Conservation (phyloP, 2,329 filamentous ascomycete genomes). For the Emmonsiellopsis sp. region DNA sequence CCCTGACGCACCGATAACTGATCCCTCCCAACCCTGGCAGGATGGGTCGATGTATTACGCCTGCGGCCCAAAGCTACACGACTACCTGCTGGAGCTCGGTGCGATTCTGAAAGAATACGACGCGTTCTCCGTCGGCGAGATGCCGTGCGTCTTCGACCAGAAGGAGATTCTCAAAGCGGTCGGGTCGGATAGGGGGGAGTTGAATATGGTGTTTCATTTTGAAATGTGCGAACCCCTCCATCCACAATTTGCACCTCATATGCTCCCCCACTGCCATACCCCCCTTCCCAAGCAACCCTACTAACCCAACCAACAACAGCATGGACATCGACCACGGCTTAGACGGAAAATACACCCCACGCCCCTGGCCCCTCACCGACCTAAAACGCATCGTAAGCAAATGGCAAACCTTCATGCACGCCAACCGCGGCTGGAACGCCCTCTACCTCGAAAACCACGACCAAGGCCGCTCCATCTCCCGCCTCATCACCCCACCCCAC, state of each 20-base stretch:
- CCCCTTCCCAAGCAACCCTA: neutral
- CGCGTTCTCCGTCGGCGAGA: slow-evolving; percentile 53
- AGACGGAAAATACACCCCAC: slow-evolving; percentile 42
- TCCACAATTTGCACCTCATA: neutral
- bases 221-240: slow-evolving; percentile 28
- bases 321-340: slow-evolving; percentile 50
- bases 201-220: slow-evolving; percentile 68
- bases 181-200: slow-evolving; percentile 47
- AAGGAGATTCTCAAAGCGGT: slow-evolving; percentile 48
- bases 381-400: slow-evolving; percentile 47
- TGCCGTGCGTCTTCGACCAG: slow-evolving; percentile 43
- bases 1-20: slow-evolving; percentile 34
- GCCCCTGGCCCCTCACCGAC: slow-evolving; percentile 41
- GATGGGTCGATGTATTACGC: slow-evolving; percentile 38
- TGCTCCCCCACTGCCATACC: neutral
- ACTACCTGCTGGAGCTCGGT: slow-evolving; percentile 48
- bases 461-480: slow-evolving; percentile 51
- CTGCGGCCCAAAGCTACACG: slow-evolving; percentile 51
- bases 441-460: slow-evolving; percentile 61
- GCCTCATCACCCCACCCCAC: slow-evolving; percentile 35
- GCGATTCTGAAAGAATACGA: slow-evolving; percentile 47
- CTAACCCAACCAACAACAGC: slow-evolving; percentile 21
- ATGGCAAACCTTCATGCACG: slow-evolving; percentile 52
- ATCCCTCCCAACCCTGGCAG: slow-evolving; percentile 21
- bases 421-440: slow-evolving; percentile 55